Conservation (phyloP, 1,139 yeast species). For the Geotrichum candidum region DNA sequence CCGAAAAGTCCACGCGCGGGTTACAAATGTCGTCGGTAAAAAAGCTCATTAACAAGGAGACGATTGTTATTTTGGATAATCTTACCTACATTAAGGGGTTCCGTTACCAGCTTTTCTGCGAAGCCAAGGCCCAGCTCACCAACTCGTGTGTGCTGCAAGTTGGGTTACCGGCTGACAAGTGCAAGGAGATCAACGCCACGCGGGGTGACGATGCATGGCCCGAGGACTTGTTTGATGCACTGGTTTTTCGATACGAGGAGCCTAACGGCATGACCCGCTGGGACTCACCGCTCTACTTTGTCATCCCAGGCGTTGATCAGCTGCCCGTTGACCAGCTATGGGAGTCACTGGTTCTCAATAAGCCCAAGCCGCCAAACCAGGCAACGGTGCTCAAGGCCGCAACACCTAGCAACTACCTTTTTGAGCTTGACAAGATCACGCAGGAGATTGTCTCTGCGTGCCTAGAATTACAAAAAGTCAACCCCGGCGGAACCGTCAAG, state of each 20-base stretch:
- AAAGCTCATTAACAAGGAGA: conserved; percentile 61
- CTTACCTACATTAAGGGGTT: conserved; percentile 91
- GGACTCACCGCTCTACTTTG: conserved; percentile 87
- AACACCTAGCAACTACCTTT: conserved; percentile 72
- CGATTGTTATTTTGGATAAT: conserved; percentile 77
- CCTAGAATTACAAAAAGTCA: conserved; percentile 55
- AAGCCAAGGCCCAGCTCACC: conserved; percentile 77
- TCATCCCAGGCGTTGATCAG: conserved; percentile 48
- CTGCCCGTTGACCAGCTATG: conserved; percentile 67
- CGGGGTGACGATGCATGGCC: conserved; percentile 52
- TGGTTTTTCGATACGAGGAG: conserved; percentile 86
- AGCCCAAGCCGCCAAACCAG: conserved; percentile 45
- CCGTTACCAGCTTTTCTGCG: conserved; percentile 89
- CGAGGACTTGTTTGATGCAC: conserved; percentile 55
- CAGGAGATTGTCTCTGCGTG: conserved; percentile 54
- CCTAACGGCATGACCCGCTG: conserved; percentile 82
- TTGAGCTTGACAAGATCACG: conserved; percentile 71
- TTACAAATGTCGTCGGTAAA: conserved; percentile 84
- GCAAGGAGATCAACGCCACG: conserved; percentile 56
- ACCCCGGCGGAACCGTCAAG: conserved; percentile 46
- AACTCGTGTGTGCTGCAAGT: conserved; percentile 81
- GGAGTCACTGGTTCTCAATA: conserved; percentile 58
- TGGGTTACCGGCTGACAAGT: conserved; percentile 56
- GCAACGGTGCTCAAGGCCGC: conserved; percentile 54
- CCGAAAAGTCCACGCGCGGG: conserved; percentile 79